These are phyloP conservation scores for Alnus glutinosa DNA, from an alignment of 306 rosid species.

Conservation along the genomic window DNA sequence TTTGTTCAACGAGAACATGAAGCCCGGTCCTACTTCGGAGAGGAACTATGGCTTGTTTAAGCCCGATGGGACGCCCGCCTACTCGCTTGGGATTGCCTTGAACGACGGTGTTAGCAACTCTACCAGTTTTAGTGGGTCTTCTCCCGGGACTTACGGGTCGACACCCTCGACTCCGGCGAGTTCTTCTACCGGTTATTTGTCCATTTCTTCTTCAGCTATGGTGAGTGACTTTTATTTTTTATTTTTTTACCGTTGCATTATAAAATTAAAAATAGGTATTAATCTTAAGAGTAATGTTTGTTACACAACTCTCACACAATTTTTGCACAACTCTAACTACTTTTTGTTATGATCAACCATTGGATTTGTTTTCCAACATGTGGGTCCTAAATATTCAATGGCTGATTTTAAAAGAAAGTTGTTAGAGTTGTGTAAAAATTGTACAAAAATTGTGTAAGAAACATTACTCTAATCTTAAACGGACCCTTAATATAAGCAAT, in stretches of 20 bases:
- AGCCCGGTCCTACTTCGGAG: slow-evolving; percentile 94
- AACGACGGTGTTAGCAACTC: slow-evolving; percentile 24
- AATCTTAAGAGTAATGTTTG: no score
- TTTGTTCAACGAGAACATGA: slow-evolving; percentile 89
- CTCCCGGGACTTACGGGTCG: slow-evolving; percentile 20
- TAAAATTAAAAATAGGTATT: no score
- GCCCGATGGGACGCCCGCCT: slow-evolving; percentile 80
- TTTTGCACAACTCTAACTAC: no score
- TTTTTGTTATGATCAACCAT: no score
- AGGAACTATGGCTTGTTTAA: slow-evolving; percentile 89
- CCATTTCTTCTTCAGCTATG: slow-evolving; percentile 66
- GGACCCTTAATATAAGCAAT: no score
- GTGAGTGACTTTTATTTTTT: slow-evolving; percentile 31
- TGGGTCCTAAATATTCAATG: no score
- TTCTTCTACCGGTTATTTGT: slow-evolving; percentile 68
- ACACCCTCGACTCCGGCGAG: slow-evolving; percentile 38
- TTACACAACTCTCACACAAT: no score
- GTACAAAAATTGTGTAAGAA: no score
- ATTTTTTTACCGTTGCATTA: background rate
- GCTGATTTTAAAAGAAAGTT: no score
- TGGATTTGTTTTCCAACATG: no score
- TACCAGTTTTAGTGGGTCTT: background rate
- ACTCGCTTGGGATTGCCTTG: slow-evolving; percentile 49
- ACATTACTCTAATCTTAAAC: no score
- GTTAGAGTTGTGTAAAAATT: no score